Evolutionary conservation across 371 early-diverging fungal species (phyloP), one percentile per base, ranked within the genome.

Genomic region (Parasitella parasitica): DNA sequence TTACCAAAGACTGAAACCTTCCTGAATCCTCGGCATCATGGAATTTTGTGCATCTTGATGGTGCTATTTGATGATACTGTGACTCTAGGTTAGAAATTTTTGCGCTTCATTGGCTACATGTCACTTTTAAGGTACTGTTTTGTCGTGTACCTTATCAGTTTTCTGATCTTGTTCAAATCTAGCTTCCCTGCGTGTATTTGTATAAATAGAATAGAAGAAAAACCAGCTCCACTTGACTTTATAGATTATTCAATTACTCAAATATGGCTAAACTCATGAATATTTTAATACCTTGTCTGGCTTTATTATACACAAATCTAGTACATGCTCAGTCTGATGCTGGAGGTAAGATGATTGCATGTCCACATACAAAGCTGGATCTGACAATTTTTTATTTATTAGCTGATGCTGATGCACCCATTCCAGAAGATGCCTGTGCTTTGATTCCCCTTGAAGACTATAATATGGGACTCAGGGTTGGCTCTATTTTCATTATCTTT

Each of bases 401-500:
- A 28, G 15, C 37, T 32, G 52, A 52, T 52, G 35, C 54, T n/a
- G 38, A 35, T 37, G 22, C 38, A 7, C 13, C 55, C 6, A 20
- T 20, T 13, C 22, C 18, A 22, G 54, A 41, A 54, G 66, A 70
- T 30, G 60, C 61, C 15, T 78, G 78, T 60, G 63, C 57, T 15
- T 48, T 59, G 39, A 12, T 54, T 28, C 62, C 70, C 7, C 51
- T 65, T 16, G 76, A 71, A 22, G 66, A 73, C 16, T 78, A 75
- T 20, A 69, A 75, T 15, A 38, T 75, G 55, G 64, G 69, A 2
- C 50, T 78, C 12, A 67, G 76, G 24, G 30, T 79, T 46, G 79
- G 76, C 11, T 65, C 69, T 7, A 54, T 70, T 20, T 73, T 67
- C 48, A 70, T 70, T n/a, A 61, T 64, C 38, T 36, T 67, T 2